A percentile compares a stretch with the other conserved stretches of the same genome.
These are phyloP conservation scores for Scutellaria baicalensis DNA, from an alignment of 257 asterid species.

Conservation along the genomic window DNA sequence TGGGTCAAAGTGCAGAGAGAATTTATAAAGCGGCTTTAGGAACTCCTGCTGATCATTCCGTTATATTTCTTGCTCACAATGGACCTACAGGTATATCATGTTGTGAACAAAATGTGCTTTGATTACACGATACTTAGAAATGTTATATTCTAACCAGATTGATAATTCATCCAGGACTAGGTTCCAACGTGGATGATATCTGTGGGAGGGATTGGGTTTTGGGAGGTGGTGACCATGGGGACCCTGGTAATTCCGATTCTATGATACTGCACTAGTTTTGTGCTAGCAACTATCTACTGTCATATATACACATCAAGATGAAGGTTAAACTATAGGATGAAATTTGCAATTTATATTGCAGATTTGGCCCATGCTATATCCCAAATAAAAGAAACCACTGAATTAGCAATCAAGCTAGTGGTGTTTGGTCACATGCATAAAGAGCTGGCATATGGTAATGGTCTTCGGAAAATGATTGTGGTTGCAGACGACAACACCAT, in stretches of 20 bases:
- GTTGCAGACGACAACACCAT: conserved; percentile 52
- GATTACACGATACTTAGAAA: conserved; percentile 1
- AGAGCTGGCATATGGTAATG: conserved; percentile 56
- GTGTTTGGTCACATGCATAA: conserved; percentile 98
- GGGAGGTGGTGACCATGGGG: conserved; percentile 89
- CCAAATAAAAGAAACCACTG: conserved; percentile 46
- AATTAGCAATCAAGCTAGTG: conserved; percentile 55
- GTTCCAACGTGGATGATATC: conserved; percentile 64
- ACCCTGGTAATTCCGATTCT: conserved; percentile 59
- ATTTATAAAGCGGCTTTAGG: conserved; percentile 59
- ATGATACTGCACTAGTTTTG: not conserved
- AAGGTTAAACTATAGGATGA: not conserved
- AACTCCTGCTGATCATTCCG: conserved; percentile 64
- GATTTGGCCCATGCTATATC: conserved; percentile 75
- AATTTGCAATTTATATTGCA: conserved; percentile 28
- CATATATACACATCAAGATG: not conserved
- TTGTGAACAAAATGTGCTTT: not conserved
- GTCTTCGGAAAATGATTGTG: conserved; percentile 74
- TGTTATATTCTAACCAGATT: conserved; percentile 3
- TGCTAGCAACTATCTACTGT: not conserved
- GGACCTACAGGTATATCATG: conserved; percentile 73
- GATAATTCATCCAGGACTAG: conserved; percentile 52
- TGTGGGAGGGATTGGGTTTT: conserved; percentile 82
- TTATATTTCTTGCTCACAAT: conserved; percentile 85
- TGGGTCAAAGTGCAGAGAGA: conserved; percentile 66